Conservation (phyloP, 2,329 filamentous ascomycete genomes). For the Raffaelea arxii region DNA sequence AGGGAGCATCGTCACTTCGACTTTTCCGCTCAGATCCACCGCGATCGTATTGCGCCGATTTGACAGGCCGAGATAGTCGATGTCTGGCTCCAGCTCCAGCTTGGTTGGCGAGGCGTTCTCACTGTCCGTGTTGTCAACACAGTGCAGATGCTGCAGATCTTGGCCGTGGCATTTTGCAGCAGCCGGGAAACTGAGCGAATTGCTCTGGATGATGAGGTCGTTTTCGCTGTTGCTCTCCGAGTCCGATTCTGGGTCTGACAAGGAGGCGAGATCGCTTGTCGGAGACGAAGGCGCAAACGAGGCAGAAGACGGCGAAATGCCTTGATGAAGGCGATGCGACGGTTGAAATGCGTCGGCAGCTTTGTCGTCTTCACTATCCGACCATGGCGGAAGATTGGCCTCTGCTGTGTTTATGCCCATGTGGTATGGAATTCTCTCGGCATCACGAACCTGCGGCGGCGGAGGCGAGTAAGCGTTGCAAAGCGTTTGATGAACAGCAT, state of each 20-base stretch:
- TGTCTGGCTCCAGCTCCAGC: constrained; percentile 42
- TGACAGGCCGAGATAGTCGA: constrained; percentile 42
- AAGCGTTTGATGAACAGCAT: constrained; percentile 64
- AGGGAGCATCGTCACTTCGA: constrained; percentile 8
- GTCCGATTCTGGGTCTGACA: too few relatives aligned
- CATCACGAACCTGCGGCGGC: constrained; percentile 51
- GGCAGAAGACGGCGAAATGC: neutral
- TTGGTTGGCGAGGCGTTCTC: neutral
- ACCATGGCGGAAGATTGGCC: constrained; percentile 36
- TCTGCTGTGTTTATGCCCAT: constrained; percentile 36
- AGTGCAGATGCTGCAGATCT: too few relatives aligned
- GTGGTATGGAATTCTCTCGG: constrained; percentile 46
- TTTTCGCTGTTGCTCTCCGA: neutral
- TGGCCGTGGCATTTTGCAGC: too few relatives aligned
- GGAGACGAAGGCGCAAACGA: too few relatives aligned
- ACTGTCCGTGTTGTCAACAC: too few relatives aligned
- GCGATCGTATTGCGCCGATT: constrained; percentile 19
- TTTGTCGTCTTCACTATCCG: constrained; percentile 14
- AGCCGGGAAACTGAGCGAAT: too few relatives aligned
- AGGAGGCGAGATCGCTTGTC: too few relatives aligned
- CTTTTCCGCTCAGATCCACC: constrained; percentile 7
- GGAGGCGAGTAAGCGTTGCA: constrained; percentile 47
- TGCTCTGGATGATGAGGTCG: neutral
- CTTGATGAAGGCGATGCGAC: too few relatives aligned
- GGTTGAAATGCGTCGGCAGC: too few relatives aligned